phyloP scores from a whole-genome alignment of 2,329 filamentous ascomycete species.

The Fusarium oxysporum region DNA sequence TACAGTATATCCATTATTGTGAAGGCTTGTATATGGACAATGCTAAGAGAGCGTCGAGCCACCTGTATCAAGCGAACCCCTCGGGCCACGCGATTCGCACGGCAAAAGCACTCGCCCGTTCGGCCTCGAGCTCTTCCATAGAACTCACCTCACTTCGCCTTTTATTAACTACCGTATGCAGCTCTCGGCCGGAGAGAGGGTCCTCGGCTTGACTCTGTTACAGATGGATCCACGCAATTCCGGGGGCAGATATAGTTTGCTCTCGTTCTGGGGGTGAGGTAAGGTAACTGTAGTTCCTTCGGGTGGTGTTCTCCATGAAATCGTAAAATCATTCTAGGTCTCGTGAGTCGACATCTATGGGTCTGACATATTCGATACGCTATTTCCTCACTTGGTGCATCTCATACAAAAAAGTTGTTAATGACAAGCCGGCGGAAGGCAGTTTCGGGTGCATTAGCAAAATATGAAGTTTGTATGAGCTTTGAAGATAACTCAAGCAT shows the following conservation, averaged over 20 bases:
- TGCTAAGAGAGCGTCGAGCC: not conserved
- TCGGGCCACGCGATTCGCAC: constrained; percentile 24
- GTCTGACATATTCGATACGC: constrained; percentile 31
- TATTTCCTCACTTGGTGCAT: constrained; percentile 7
- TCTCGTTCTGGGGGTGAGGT: not conserved
- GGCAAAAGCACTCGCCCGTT: constrained; percentile 26
- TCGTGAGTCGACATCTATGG: constrained; percentile 19
- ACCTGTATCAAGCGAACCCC: not conserved
- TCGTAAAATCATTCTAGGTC: constrained; percentile 5
- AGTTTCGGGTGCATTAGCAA: not conserved
- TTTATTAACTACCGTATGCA: constrained; percentile 25
- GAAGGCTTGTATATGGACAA: constrained; percentile 6
- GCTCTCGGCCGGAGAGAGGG: constrained; percentile 33
- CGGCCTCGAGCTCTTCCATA: not conserved
- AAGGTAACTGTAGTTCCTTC: constrained; percentile 1
- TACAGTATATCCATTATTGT: not conserved
- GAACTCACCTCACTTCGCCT: constrained; percentile 20
- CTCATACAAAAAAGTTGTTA: not conserved
- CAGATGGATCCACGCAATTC: constrained; percentile 21
- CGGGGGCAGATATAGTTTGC: constrained; percentile 7
- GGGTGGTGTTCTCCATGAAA: constrained; percentile 2
- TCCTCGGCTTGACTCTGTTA: constrained; percentile 33
- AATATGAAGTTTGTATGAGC: not conserved
- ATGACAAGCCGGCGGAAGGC: not conserved
- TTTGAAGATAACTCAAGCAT: not conserved